Evolutionary conservation across 2,329 filamentous ascomycete genomes (phyloP), one percentile per base, ranked within the genome.

Genomic region (Alternaria metachromatica): DNA sequence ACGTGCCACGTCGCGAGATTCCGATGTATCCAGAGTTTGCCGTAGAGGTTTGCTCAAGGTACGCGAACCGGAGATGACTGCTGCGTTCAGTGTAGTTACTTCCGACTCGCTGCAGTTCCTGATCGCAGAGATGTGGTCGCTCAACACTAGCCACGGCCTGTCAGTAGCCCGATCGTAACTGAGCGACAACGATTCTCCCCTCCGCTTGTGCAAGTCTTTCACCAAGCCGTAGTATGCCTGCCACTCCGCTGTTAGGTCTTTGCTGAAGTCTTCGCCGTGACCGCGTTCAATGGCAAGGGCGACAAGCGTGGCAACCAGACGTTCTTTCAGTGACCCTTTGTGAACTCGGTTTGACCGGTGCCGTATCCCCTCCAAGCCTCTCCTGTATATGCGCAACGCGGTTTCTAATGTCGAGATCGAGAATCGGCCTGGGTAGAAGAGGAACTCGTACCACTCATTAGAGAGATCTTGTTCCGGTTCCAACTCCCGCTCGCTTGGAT

Each of bases 161-260:
- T 90, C 89, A 10, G 87, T 85, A 51, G 87, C 85, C 1, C 86
- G 79, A 73, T 98, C 96, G 59, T 92, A 89, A 0, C 90, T 88
- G 48, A 98, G 83, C 2, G 92, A 90, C 48, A 98, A 81, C 0
- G 92, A 90, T 74, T 97, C 94, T 18, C 92, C 91, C 73, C 94
- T 87, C 73, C 93, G 90, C 73, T 92, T 94, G 76, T 98, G 94
- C 44, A 99, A 83, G 76, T 97, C 94, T 12, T 92, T 86, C 18
- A 97, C 86, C 18, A 98, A 86, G 30, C 94, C 89, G 82, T 94
- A 97, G 80, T 97, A 97, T 55, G 92, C 88, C 66, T 92, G 89
- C 96, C 96, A 99, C 78, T 97, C 94, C 11, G 87, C 86, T 75
- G 96, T 91, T 57, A 91, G 89, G 30, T 92, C 89, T 33, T 85